Conservation (phyloP, 768 basidiomycete species). For the Rhizopogon roseolus region DNA sequence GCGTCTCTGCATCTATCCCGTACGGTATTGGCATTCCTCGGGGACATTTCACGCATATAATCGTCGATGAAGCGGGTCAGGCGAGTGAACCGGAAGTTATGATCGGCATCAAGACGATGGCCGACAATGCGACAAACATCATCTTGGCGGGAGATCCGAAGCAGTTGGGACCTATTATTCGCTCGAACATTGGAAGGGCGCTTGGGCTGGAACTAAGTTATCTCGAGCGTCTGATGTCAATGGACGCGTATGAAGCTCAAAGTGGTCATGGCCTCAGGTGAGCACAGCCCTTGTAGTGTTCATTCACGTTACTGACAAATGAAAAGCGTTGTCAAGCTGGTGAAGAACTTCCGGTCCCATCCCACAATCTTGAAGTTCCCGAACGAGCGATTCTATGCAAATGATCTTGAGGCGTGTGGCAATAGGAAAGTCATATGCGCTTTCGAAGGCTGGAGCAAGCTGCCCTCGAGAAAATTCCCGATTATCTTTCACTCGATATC, state of each 20-base stretch:
- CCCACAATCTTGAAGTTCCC: conserved; percentile 55
- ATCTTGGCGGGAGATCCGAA: conserved; percentile 67
- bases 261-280: conserved; percentile 33
- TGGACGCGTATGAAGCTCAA: conserved; percentile 36
- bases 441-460: conserved; percentile 19
- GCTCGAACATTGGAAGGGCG: conserved; percentile 48
- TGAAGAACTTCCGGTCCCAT: conserved; percentile 66
- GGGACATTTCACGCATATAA: conserved; percentile 65
- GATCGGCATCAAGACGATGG: conserved; percentile 57
- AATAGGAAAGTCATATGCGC: conserved; percentile 23
- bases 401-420: conserved; percentile 46
- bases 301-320: background rate
- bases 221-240: conserved; percentile 53
- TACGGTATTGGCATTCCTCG: conserved; percentile 51
- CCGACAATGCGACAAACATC: conserved; percentile 47
- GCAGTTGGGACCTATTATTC: conserved; percentile 67
- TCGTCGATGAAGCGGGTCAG: conserved; percentile 71
- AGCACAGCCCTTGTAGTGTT: conserved; percentile 8
- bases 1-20: conserved; percentile 54
- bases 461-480: conserved; percentile 40
- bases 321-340: conserved; percentile 54
- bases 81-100: conserved; percentile 67
- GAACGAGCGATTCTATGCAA: conserved; percentile 54
- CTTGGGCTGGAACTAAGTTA: conserved; percentile 59
- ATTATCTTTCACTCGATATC: conserved; percentile 56